phyloP scores from a whole-genome alignment of 345 rosid genomes.

The Populus tremula region DNA sequence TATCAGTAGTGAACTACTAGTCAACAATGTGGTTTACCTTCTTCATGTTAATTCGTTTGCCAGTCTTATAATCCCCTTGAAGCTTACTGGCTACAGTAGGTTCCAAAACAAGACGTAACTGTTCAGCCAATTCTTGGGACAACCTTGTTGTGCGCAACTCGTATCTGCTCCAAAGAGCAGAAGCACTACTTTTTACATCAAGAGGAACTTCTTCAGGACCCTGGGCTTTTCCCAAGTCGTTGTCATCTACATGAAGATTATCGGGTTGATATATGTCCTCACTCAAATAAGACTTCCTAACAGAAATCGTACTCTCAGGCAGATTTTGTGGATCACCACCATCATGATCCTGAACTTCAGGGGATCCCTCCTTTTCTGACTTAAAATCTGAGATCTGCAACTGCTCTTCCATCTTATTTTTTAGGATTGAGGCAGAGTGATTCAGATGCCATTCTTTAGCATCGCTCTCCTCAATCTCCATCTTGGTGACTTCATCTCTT shows the following conservation, averaged over 20 bases:
- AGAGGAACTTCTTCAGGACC: conserved; percentile 47
- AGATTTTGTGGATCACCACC: conserved; percentile 33
- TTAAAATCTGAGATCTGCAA: conserved; percentile 39
- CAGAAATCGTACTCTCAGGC: conserved; percentile 51
- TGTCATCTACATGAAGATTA: conserved; percentile 45
- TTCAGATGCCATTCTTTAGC: conserved; percentile 38
- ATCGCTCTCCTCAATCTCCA: conserved; percentile 60
- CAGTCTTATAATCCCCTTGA: conserved; percentile 93
- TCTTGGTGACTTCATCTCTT: conserved; percentile 46
- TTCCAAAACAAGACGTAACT: conserved; percentile 86
- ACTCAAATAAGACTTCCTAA: conserved; percentile 43
- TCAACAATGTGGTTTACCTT: conserved; percentile 41
- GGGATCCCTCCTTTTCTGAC: conserved; percentile 31
- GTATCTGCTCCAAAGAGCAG: conserved; percentile 73
- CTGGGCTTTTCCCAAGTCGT: conserved; percentile 35
- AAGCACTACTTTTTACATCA: conserved; percentile 42
- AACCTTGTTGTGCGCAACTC: conserved; percentile 68
- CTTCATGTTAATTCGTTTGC: conserved; percentile 96
- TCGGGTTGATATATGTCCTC: conserved; percentile 42
- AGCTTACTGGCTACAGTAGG: conserved; percentile 92
- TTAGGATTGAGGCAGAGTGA: conserved; percentile 29
- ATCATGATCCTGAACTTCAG: conserved; percentile 26
- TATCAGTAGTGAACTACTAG: not conserved
- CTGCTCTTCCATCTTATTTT: conserved; percentile 42
- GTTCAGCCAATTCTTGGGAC: conserved; percentile 94